Percentiles rank a stretch among this genome's conserved stretches.
These are phyloP conservation scores for Dentipellis sp. DNA, from an alignment of 768 basidiomycete genomes.

Conservation along the genomic window DNA sequence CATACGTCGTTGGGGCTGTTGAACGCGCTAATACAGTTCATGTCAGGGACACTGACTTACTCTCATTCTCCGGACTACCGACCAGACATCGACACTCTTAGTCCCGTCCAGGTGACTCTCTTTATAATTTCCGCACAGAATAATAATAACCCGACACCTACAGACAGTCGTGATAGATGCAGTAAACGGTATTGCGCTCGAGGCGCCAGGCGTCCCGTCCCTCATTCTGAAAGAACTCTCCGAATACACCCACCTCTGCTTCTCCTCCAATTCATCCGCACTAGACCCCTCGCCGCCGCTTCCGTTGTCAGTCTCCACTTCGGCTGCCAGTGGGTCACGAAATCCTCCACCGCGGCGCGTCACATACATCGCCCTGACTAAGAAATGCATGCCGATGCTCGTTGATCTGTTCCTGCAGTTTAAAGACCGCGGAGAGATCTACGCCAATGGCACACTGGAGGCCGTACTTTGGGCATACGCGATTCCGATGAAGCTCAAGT, in stretches of 20 bases:
- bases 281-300: slow-evolving; percentile 18
- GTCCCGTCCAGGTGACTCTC: slow-evolving; percentile 62
- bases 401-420: slow-evolving; percentile 69
- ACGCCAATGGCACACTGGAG: slow-evolving; percentile 78
- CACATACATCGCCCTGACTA: slow-evolving; percentile 86
- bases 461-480: slow-evolving; percentile 76
- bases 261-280: slow-evolving; percentile 68
- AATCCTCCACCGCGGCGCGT: slow-evolving; percentile 47
- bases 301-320: slow-evolving; percentile 6
- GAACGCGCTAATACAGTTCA: background rate
- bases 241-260: slow-evolving; percentile 81
- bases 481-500: slow-evolving; percentile 89
- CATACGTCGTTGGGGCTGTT: no score
- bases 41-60: slow-evolving; percentile 67
- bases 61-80: slow-evolving; percentile 77
- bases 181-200: slow-evolving; percentile 57
- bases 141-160: no score
- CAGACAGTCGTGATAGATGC: slow-evolving; percentile 68
- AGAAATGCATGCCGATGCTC: slow-evolving; percentile 78
- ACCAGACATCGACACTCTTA: slow-evolving; percentile 76
- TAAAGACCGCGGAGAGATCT: slow-evolving; percentile 52
- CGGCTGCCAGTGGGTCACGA: slow-evolving; percentile 2
- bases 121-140: background rate
- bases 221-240: slow-evolving; percentile 77
- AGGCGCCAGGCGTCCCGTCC: slow-evolving; percentile 52